These are phyloP conservation scores for Lentinula aciculospora DNA, from an alignment of 768 basidiomycete species.

Conservation along the genomic window DNA sequence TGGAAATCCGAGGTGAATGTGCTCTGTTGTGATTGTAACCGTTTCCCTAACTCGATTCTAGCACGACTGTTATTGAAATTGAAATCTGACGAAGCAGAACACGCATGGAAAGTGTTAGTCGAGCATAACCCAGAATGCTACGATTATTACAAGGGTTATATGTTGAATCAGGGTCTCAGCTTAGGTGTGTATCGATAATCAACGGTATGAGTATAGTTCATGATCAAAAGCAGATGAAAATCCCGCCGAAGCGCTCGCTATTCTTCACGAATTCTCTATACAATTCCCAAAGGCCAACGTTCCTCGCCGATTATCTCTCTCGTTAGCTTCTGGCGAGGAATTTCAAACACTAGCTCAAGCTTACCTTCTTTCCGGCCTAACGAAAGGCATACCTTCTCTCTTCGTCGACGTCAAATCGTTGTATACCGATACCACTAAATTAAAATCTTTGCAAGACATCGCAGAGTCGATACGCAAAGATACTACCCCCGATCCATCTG, in stretches of 20 bases:
- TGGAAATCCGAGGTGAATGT: slow-evolving; percentile 58
- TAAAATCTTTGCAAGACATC: slow-evolving; percentile 60
- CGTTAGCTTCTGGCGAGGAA: slow-evolving; percentile 56
- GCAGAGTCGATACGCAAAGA: slow-evolving; percentile 43
- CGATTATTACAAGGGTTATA: slow-evolving; percentile 73
- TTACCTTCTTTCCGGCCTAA: slow-evolving; percentile 68
- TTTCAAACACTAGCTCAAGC: slow-evolving; percentile 60
- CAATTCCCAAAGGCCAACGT: slow-evolving; percentile 65
- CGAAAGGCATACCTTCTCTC: slow-evolving; percentile 86
- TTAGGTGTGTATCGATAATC: slow-evolving; percentile 40
- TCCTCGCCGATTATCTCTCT: slow-evolving; percentile 70
- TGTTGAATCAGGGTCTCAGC: slow-evolving; percentile 59
- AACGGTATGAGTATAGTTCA: not conserved
- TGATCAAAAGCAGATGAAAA: slow-evolving; percentile 30
- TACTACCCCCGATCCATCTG: slow-evolving; percentile 21
- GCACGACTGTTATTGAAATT: slow-evolving; percentile 76
- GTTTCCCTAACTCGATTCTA: slow-evolving; percentile 23
- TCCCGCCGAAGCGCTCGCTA: slow-evolving; percentile 44
- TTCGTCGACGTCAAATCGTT: slow-evolving; percentile 90
- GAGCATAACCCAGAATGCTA: slow-evolving; percentile 82
- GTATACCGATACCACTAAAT: slow-evolving; percentile 63
- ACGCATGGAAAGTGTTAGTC: slow-evolving; percentile 76
- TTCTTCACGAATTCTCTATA: slow-evolving; percentile 54
- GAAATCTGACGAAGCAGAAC: slow-evolving; percentile 63
- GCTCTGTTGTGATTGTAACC: slow-evolving; percentile 2